Evolutionary conservation across 768 basidiomycete genomes (phyloP), one percentile per base, ranked within the genome.

Genomic region (Lactarius hatsudake): DNA sequence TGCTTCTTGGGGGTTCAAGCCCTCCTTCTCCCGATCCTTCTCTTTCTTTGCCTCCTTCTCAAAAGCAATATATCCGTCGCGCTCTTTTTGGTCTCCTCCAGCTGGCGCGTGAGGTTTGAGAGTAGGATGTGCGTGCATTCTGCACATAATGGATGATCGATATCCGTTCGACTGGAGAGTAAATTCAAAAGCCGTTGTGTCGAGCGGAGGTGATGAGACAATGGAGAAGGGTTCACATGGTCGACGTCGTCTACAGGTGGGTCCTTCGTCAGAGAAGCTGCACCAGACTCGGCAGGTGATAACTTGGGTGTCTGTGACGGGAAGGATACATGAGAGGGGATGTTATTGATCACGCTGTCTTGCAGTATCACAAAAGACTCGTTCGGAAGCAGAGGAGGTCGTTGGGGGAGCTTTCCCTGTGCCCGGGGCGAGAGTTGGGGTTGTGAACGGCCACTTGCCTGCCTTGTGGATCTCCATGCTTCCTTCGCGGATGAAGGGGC

Each of bases 131-230:
- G 88, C 3, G 95, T 93, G 77, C 97, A 99, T 73, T 98, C 96
- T 0, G 90, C 87, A 76, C 97, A 99, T 9, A 99, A 82, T 6
- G 97, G 97, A 75, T 98, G 95, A 75, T 95, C 93, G 54, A 96
- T 85, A 38, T 90, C 89, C 61, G 89, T 87, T 53, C 87, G 82
- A 64, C 87, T 84, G 15, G 91, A 91, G 54, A 94, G 81, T 36
- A 93, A 76, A 75, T 90, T 90, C 75, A 92, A 89, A 45, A 94
- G 81, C 23, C 86, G 86, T 67, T 84, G 82, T 57, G 89, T 87
- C 42, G 90, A 91, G 64, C 87, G 87, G 66, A 93, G 79, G 73
- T 90, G 89, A 76, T 90, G 87, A 48, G 91, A 90, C 69, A 91
- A 80, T 40, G 92, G 88, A 28, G 91, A 87, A 56, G 90, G 87